Evolutionary conservation across 2,329 filamentous ascomycete genomes (phyloP).

Genomic region (Hymenoscyphus linearis): DNA sequence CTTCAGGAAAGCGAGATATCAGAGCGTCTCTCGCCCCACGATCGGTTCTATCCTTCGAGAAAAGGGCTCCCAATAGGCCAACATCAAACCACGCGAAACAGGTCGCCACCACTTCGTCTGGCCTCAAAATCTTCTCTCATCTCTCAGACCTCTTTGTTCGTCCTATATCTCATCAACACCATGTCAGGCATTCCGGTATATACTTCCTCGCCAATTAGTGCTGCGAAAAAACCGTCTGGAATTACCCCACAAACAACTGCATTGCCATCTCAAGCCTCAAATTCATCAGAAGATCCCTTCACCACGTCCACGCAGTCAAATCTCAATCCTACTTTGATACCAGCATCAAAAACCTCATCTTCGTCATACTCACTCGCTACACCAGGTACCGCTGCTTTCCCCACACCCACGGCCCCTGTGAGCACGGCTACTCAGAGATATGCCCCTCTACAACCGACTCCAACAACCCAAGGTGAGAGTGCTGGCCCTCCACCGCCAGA

Average conservation of each 20-base stretch:
- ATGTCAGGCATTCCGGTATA: conserved; percentile 60
- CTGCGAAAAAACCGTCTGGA: conserved; percentile 45
- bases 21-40: neutral
- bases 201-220: conserved; percentile 53
- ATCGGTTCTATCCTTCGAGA: neutral
- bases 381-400: conserved; percentile 46
- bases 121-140: neutral
- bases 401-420: conserved; percentile 32
- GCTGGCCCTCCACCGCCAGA: conserved; percentile 49
- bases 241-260: conserved; percentile 42
- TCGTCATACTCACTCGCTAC: conserved; percentile 35
- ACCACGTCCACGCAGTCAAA: neutral
- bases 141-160: neutral
- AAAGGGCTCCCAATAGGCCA: no score
- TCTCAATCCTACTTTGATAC: conserved; percentile 21
- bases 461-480: conserved; percentile 35
- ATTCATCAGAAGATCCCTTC: conserved; percentile 12
- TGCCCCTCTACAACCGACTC: conserved; percentile 38
- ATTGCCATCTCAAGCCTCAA: conserved; percentile 22
- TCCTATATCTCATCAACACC: neutral
- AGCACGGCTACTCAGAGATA: conserved; percentile 29
- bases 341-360: conserved; percentile 30
- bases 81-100: neutral
- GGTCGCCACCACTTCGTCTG: neutral
- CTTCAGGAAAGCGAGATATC: neutral